Base-by-base conservation (phyloP, 148 eudicot genomes). In the Limonium bicolor region DNA sequence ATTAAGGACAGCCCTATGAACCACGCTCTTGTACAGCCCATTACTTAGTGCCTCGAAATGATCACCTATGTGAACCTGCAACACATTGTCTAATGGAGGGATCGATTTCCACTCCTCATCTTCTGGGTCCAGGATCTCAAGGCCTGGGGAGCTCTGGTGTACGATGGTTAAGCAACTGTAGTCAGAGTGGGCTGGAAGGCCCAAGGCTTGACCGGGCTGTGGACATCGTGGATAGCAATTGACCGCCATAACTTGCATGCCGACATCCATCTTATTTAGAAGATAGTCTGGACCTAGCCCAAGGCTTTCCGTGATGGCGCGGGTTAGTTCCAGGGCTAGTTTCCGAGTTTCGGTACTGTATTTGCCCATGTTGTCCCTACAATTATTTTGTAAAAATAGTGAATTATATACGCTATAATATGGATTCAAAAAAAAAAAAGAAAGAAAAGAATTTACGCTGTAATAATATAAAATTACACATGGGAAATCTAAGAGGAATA, bases 31-130 rank as follows among this genome's bases (percentile, higher is more conserved):
- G 67, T 80, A 80, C 54, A 65, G 74, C 27, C 96, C 96, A 20
- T 88, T 88, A 81, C 86, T 83, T 48, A 80, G 83, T 65, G 77
- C 96, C 96, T 88, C 92, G 17, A 88, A 78, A 39, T 88, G 96
- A 55, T 83, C 92, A 8, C 94, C 94, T 13, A 88, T 66, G 47
- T 72, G 79, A 64, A 88, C 74, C 1, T 79, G 71, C 33, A 88
- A 88, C n/a, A 86, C 63, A 22, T 70, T 64, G 7, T 90, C 80
- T 32, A 80, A 55, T 7, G 96, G 96, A 27, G 77, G 65, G 47
- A 83, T 58, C 2, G 86, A 79, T 44, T 74, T 58, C 96, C 96
- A 88, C 50, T 31, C 54, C 11, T 66, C 76, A 23, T 82, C 72
- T 30, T 88, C 94, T 20, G 80, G 46, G 33, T 94, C 96, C 51